These are phyloP conservation scores for Kodamaea kakaduensis DNA, from an alignment of 805 yeast genomes.

Conservation along the genomic window DNA sequence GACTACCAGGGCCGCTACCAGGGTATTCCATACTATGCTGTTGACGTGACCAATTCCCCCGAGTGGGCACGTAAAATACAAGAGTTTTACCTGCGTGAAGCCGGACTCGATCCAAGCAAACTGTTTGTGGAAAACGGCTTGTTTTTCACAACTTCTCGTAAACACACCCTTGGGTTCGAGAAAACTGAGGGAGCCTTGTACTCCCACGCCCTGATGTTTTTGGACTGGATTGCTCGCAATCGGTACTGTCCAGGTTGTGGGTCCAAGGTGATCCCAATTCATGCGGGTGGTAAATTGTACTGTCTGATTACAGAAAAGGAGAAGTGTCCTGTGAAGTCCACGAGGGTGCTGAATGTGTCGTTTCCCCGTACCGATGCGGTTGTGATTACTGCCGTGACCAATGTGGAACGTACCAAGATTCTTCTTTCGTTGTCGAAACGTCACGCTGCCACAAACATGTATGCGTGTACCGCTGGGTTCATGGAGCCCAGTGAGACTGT, in stretches of 20 bases:
- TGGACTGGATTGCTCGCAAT: conserved; percentile 80
- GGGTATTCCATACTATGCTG: conserved; percentile 63
- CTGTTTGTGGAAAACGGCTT: conserved; percentile 13
- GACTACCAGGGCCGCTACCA: conserved; percentile 45
- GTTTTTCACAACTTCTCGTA: conserved; percentile 34
- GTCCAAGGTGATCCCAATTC: conserved; percentile 50
- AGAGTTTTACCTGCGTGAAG: conserved; percentile 17
- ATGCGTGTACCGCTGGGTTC: conserved; percentile 89
- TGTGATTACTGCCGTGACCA: conserved; percentile 74
- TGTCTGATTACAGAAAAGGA: conserved; percentile 37
- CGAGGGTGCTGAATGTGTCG: conserved; percentile 64
- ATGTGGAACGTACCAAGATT: conserved; percentile 54
- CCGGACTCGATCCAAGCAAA: conserved; percentile 13
- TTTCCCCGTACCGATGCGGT: conserved; percentile 94
- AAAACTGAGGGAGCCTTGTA: conserved; percentile 57
- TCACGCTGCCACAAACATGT: conserved; percentile 53
- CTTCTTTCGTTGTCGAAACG: conserved; percentile 70
- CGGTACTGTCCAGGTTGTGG: conserved; percentile 89
- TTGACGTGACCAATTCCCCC: conserved; percentile 51
- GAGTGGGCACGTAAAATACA: conserved; percentile 35
- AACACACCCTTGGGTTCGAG: conserved; percentile 33
- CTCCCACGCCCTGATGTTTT: conserved; percentile 77
- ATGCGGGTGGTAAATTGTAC: conserved; percentile 60
- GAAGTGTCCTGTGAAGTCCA: conserved; percentile 35
- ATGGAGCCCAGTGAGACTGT: conserved; percentile 93